phyloP scores from a whole-genome alignment of 2,329 filamentous ascomycete genomes.

The Monosporascus cannonballus region DNA sequence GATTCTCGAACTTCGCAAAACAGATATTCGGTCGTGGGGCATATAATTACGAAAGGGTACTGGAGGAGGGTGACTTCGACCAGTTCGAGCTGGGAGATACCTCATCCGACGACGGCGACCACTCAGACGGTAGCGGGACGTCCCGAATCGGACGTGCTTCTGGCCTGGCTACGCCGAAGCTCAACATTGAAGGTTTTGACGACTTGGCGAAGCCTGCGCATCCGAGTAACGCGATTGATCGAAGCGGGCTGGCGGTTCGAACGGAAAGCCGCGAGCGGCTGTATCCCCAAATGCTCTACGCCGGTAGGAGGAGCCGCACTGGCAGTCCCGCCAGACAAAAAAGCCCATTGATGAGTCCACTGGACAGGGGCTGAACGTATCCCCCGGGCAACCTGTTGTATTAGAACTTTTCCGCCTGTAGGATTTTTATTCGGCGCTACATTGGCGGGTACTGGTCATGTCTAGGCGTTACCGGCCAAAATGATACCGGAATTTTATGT shows the following conservation, averaged over 20 bases:
- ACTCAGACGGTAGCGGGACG: slow-evolving; percentile 51
- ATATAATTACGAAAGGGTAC: slow-evolving; percentile 70
- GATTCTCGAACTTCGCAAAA: slow-evolving; percentile 45
- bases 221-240: slow-evolving; percentile 44
- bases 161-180: slow-evolving; percentile 62
- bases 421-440: too few species aligned
- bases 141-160: slow-evolving; percentile 54
- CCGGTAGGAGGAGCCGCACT: slow-evolving; percentile 51
- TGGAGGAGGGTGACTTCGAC: slow-evolving; percentile 70
- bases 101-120: slow-evolving; percentile 58
- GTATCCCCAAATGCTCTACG: slow-evolving; percentile 49
- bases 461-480: too few species aligned
- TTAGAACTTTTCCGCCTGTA: neutral
- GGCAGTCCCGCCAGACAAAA: slow-evolving; percentile 54
- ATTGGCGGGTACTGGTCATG: too few species aligned
- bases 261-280: slow-evolving; percentile 84
- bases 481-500: too few species aligned
- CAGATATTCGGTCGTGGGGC: slow-evolving; percentile 60
- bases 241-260: slow-evolving; percentile 69
- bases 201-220: slow-evolving; percentile 28
- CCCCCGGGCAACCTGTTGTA: slow-evolving; percentile 2
- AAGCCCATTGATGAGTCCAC: slow-evolving; percentile 48
- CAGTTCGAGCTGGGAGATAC: slow-evolving; percentile 74
- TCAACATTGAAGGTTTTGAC: slow-evolving; percentile 48
- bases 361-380: slow-evolving; percentile 34